These are phyloP conservation scores for Fusarium piperis DNA, from an alignment of 2,329 filamentous ascomycete species.

Conservation along the genomic window DNA sequence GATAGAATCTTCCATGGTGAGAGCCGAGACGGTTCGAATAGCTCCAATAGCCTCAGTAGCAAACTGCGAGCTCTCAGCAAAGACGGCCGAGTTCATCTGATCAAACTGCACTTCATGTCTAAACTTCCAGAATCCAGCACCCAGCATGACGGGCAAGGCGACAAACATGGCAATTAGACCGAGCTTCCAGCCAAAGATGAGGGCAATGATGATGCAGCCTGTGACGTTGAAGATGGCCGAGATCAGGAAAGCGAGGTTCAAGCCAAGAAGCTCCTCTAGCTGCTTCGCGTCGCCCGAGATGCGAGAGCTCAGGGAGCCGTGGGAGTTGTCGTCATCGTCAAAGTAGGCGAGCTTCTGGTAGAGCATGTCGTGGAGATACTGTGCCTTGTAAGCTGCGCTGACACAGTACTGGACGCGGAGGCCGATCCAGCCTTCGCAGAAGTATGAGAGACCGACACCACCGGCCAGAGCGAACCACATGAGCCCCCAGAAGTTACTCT, in stretches of 20 bases:
- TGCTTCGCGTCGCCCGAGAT: slow-evolving; percentile 45
- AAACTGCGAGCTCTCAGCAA: slow-evolving; percentile 69
- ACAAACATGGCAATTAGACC: slow-evolving; percentile 50
- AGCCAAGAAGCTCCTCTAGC: slow-evolving; percentile 46
- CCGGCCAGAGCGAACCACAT: slow-evolving; percentile 46
- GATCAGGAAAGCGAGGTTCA: slow-evolving; percentile 45
- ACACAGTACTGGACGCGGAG: slow-evolving; percentile 19
- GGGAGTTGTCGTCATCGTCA: slow-evolving; percentile 43
- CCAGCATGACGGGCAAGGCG: slow-evolving; percentile 47
- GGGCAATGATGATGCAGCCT: slow-evolving; percentile 43
- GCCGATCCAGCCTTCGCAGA: slow-evolving; percentile 37
- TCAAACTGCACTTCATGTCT: slow-evolving; percentile 65
- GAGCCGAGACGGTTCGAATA: slow-evolving; percentile 68
- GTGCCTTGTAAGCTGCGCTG: slow-evolving; percentile 37
- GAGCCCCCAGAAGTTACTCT: slow-evolving; percentile 43
- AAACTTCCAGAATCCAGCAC: slow-evolving; percentile 50
- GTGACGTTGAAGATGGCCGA: slow-evolving; percentile 43
- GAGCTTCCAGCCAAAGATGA: slow-evolving; percentile 51
- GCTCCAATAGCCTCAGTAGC: slow-evolving; percentile 70
- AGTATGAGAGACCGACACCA: slow-evolving; percentile 43
- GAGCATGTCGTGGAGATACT: slow-evolving; percentile 45
- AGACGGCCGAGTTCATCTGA: slow-evolving; percentile 65
- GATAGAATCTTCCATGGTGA: slow-evolving; percentile 69
- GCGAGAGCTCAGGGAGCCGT: slow-evolving; percentile 41
- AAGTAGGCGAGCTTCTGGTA: slow-evolving; percentile 44